Evolutionary conservation across 345 rosid species (phyloP).

Genomic region (Eutrema yunnanense): DNA sequence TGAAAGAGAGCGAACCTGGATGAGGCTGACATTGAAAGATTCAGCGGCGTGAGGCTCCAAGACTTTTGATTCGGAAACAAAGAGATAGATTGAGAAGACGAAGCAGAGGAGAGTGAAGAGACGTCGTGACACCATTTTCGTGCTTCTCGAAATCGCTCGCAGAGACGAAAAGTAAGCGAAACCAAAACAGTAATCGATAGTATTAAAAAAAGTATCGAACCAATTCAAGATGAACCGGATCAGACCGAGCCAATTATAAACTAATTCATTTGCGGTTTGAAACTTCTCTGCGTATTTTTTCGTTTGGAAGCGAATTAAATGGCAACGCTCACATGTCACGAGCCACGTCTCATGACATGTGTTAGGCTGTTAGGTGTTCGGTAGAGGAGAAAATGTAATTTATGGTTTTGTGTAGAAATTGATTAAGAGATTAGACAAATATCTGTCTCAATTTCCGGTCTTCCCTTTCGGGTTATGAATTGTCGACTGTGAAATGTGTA

Average conservation of each 20-base stretch:
- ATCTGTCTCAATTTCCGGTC: not conserved
- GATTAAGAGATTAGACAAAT: not conserved
- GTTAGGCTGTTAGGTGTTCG: not conserved
- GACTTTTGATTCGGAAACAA: slow-evolving; percentile 25
- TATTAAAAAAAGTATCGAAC: not conserved
- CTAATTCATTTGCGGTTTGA: not conserved
- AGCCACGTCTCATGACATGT: not conserved
- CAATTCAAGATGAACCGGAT: not conserved
- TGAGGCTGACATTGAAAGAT: slow-evolving; percentile 51
- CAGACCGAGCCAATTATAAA: not conserved
- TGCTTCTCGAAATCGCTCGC: slow-evolving; percentile 13
- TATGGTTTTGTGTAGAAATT: not conserved
- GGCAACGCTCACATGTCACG: not conserved
- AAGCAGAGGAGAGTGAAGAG: slow-evolving; percentile 19
- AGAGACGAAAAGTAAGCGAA: slow-evolving; percentile 1
- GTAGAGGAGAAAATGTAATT: not conserved
- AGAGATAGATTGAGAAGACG: slow-evolving; percentile 10
- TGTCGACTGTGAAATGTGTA: not conserved
- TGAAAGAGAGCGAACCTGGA: slow-evolving; percentile 41
- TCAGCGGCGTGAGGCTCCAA: slow-evolving; percentile 41
- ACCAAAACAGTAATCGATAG: not conserved
- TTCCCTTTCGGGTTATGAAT: not conserved
- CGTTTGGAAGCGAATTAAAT: not conserved
- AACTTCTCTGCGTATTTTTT: no score
- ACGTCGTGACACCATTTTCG: slow-evolving; percentile 9